Evolutionary conservation across 257 asterid genomes (phyloP).

Genomic region (Scutellaria baicalensis): DNA sequence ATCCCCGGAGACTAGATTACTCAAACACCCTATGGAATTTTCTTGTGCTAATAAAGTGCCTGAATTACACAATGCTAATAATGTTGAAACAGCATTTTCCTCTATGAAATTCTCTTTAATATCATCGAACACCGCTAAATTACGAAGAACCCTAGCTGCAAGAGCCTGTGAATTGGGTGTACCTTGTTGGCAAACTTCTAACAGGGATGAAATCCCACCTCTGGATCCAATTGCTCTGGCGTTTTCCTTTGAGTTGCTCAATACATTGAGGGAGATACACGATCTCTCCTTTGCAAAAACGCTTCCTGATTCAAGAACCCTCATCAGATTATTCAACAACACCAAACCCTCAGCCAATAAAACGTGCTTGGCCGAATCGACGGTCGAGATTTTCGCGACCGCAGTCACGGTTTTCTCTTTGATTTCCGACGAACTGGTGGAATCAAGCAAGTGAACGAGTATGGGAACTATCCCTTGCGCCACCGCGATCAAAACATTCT

Average conservation of each 20-base stretch:
- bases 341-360: constrained; percentile 63
- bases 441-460: constrained; percentile 63
- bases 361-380: constrained; percentile 58
- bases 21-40: constrained; percentile 70
- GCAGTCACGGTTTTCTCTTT: constrained; percentile 69
- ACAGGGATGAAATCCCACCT: constrained; percentile 78
- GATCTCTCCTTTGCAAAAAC: constrained; percentile 75
- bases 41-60: constrained; percentile 76
- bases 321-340: constrained; percentile 50
- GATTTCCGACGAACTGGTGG: constrained; percentile 54
- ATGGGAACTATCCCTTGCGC: constrained; percentile 82
- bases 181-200: constrained; percentile 70
- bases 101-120: constrained; percentile 60
- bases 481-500: constrained; percentile 62
- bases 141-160: constrained; percentile 65
- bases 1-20: constrained; percentile 47
- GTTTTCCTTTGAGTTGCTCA: constrained; percentile 74
- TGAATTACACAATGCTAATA: constrained; percentile 49
- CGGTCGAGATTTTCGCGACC: constrained; percentile 62
- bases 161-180: constrained; percentile 83
- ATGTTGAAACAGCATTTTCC: constrained; percentile 40
- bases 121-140: constrained; percentile 49
- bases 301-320: constrained; percentile 85
- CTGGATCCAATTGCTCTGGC: constrained; percentile 86
- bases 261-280: constrained; percentile 52